These are phyloP conservation scores for Coffea canephora DNA, from an alignment of 257 asterid species.

Conservation along the genomic window DNA sequence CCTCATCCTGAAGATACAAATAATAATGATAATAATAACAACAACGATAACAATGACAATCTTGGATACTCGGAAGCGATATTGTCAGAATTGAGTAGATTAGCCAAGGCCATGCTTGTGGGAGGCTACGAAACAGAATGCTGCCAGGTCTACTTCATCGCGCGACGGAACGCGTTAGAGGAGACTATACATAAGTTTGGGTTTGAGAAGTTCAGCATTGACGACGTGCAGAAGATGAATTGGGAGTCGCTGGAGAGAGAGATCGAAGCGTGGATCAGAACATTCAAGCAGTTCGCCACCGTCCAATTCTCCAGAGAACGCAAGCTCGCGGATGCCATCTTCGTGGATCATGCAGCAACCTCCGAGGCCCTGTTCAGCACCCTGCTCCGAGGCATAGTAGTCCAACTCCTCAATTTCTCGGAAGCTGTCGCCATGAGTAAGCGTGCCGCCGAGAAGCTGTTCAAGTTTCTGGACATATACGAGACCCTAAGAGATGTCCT, in stretches of 20 bases:
- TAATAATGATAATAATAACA: not conserved
- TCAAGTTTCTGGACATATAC: slow-evolving; percentile 70
- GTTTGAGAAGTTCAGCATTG: slow-evolving; percentile 65
- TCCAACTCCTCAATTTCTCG: slow-evolving; percentile 65
- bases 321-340: slow-evolving; percentile 46
- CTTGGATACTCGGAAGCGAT: slow-evolving; percentile 48
- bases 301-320: slow-evolving; percentile 42
- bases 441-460: slow-evolving; percentile 74
- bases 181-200: slow-evolving; percentile 53
- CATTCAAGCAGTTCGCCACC: slow-evolving; percentile 42
- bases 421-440: slow-evolving; percentile 61
- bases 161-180: slow-evolving; percentile 60
- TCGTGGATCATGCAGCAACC: slow-evolving; percentile 34
- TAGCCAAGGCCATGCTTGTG: slow-evolving; percentile 46
- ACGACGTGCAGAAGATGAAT: slow-evolving; percentile 69
- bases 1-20: slow-evolving; percentile 5
- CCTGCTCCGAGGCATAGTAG: slow-evolving; percentile 33
- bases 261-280: slow-evolving; percentile 56
- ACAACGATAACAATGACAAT: not conserved
- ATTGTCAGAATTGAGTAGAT: slow-evolving; percentile 27
- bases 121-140: slow-evolving; percentile 77
- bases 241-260: slow-evolving; percentile 79
- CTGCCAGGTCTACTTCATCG: slow-evolving; percentile 48
- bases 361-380: slow-evolving; percentile 35
- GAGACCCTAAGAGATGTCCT: slow-evolving; percentile 55